A percentile compares a stretch with the other conserved stretches of the same genome.
phyloP scores from a whole-genome alignment of 805 yeast genomes.

The Candida mattraensis region DNA sequence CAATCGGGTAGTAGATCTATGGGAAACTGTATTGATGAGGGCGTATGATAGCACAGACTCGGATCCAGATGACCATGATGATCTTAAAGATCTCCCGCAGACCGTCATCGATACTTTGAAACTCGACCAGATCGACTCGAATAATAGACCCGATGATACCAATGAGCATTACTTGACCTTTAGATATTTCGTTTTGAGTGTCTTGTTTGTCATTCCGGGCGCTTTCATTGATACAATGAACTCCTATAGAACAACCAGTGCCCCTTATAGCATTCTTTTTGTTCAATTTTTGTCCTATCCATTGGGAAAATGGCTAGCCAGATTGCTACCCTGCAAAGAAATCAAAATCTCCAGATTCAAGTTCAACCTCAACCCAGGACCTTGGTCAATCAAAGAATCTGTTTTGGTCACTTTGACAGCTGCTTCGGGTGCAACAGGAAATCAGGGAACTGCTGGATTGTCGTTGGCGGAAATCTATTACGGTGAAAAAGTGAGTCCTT shows the following conservation, averaged over 20 bases:
- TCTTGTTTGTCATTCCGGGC: conserved; percentile 39
- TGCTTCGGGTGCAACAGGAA: conserved; percentile 53
- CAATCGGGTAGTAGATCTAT: too few species aligned
- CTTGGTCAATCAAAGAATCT: conserved; percentile 56
- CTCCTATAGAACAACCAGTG: conserved; percentile 35
- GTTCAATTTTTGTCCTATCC: conserved; percentile 52
- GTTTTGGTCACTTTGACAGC: conserved; percentile 53
- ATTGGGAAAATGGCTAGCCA: conserved; percentile 46
- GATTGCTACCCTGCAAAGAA: conserved; percentile 37
- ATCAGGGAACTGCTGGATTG: conserved; percentile 47
- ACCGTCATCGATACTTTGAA: conserved; percentile 36
- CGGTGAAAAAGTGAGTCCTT: conserved; percentile 36
- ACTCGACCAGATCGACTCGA: conserved; percentile 17
- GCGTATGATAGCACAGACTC: conserved; percentile 5
- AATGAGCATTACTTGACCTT: conserved; percentile 32
- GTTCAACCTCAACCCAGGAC: conserved; percentile 50
- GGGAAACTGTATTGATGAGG: neutral
- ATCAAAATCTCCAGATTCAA: conserved; percentile 19
- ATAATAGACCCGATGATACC: too few species aligned
- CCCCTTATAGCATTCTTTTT: conserved; percentile 51
- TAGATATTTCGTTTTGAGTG: conserved; percentile 36
- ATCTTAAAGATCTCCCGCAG: conserved; percentile 31
- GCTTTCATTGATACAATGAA: conserved; percentile 41
- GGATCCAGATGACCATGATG: conserved; percentile 17
- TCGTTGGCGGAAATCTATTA: conserved; percentile 48